Base-by-base conservation (phyloP, 2,329 filamentous ascomycete species). In the Dothideomycetes sp. region DNA sequence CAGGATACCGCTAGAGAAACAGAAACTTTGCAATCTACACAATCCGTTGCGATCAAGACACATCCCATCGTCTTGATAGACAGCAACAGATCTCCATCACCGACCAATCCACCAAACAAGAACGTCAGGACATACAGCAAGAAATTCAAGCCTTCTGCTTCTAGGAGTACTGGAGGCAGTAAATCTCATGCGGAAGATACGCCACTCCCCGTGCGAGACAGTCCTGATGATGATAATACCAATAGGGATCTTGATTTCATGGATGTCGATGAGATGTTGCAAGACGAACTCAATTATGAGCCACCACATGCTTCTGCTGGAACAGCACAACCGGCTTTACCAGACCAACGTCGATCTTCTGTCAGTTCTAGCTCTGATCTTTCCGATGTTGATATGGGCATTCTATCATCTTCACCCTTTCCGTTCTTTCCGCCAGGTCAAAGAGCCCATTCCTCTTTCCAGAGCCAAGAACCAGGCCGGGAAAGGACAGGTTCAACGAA, bases 381-480 rank as follows among this genome's bases (percentile, higher is more conserved):
- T 30, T 25, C 19, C 3, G 36, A 38, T 29, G 44, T 33, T 18
- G 18, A 34, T 24, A 43, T 45, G 43, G 18, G 23, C 16, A 13
- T 31, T 18, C 18, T 43, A 6, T 36, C 27, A 8, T 30, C 40
- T 11, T 43, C 40, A 30, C 22, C 40, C 9, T 33, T 31, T 19
- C 22, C 40, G 3, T 27, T 43, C 19, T 36, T 36, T 23, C 2
- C 2, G 8, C 32, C 8, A 33, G 11, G n/a, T 4, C 5, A 31
- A 22, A 41, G 27, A 45, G 43, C 36, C 33, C 25, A 9, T 11
- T 12, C 23, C 23, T 8, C 54, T 52, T 13, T 54, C 9, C 46
- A 54, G 4, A 55, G 50, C 36, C 51, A 55, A n/a, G n/a, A n/a
- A n/a, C n/a, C 23, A 7, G 23, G 9, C 20, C 22, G 31, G 49